Base-by-base conservation (phyloP, 768 basidiomycete genomes). In the Mycena crocata region DNA sequence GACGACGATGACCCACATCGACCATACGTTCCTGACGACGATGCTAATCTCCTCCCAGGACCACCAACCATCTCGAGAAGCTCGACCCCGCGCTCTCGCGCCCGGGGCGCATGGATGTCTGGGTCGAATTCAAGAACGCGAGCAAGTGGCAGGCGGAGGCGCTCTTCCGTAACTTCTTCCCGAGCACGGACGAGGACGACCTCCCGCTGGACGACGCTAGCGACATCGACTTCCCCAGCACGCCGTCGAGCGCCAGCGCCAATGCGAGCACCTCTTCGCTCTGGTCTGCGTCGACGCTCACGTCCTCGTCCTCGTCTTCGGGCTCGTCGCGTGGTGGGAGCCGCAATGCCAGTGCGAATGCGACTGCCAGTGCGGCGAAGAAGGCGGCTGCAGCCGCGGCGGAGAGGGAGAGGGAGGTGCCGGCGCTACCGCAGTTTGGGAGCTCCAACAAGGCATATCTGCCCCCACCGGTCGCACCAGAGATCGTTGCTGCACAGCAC, bases 21-120 rank as follows among this genome's bases (percentile, higher is more conserved):
- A n/a, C n/a, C n/a, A n/a, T n/a, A n/a, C n/a, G n/a, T n/a, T n/a
- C n/a, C n/a, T n/a, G n/a, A n/a, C n/a, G n/a, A n/a, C 26, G 23
- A 46, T 24, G 40, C 45, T 40, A 57, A 57, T 44, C 13, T 21
- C 17, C 45, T 26, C 44, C 17, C 70, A 94, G 93, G 0, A 95
- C 93, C 21, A 95, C 93, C 14, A 96, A 96, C 77, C 95, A 96
- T 73, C 83, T 95, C n/a, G 93, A 96, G 72, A 88, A 91, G 35
- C 86, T 97, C 1, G 95, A 97, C 71, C 93, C 94, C 5, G 95
- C 95, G 0, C 87, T 97, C 14, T 93, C 90, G n/a, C 90, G 95
- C 57, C 94, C 95, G 7, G 95, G 95, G 21, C 91, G 93, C 31
- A 93, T 94, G 92, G 95, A 96, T 73, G 93, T 97, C 10, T 94